Evolutionary conservation across 371 early-diverging fungal species (phyloP).

Genomic region (Mucor sp.): DNA sequence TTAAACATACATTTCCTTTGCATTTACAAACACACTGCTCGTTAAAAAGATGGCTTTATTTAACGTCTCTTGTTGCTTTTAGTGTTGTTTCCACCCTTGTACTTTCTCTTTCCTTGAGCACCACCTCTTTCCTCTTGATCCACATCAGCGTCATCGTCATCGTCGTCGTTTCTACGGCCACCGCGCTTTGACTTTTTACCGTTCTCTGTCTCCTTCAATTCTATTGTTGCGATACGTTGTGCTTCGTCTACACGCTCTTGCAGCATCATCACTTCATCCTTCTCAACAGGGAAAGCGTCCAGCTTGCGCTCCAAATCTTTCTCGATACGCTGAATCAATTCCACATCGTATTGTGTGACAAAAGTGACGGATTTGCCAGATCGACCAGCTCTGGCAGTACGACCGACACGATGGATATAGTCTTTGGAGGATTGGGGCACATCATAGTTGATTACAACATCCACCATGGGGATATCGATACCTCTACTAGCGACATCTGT

Average conservation of each 20-base stretch:
- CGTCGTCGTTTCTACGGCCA: slow-evolving; percentile 43
- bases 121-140: slow-evolving; percentile 50
- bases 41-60: not conserved
- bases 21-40: not conserved
- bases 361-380: slow-evolving; percentile 94
- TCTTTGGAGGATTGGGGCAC: slow-evolving; percentile 93
- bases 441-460: slow-evolving; percentile 96
- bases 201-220: slow-evolving; percentile 66
- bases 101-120: slow-evolving; percentile 33
- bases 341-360: slow-evolving; percentile 97
- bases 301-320: slow-evolving; percentile 86
- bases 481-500: slow-evolving; percentile 99
- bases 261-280: slow-evolving; percentile 84
- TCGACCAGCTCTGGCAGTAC: slow-evolving; percentile 96
- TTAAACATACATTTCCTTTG: not conserved
- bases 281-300: slow-evolving; percentile 79
- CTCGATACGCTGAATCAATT: slow-evolving; percentile 92
- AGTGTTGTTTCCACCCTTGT: slow-evolving; percentile 20
- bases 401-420: slow-evolving; percentile 97
- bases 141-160: slow-evolving; percentile 53
- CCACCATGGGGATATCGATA: slow-evolving; percentile 96
- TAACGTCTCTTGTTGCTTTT: slow-evolving; percentile 20
- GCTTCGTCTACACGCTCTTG: slow-evolving; percentile 95
- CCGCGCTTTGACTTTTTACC: slow-evolving; percentile 58
- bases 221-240: slow-evolving; percentile 77